Conservation (phyloP, 352 stramenopile genomes). For the Phytophthora chlamydospora region DNA sequence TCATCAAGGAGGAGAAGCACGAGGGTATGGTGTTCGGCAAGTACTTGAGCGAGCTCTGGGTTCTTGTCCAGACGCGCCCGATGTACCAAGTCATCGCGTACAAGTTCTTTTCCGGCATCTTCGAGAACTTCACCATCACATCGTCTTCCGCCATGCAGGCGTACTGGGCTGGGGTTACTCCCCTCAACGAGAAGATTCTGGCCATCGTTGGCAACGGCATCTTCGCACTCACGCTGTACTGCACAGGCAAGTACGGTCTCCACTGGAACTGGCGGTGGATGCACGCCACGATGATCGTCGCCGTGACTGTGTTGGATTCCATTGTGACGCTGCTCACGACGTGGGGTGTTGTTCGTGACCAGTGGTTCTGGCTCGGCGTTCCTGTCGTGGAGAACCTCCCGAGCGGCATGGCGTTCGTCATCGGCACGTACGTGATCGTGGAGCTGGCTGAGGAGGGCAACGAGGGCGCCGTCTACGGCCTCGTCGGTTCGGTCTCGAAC, state of each 20-base stretch:
- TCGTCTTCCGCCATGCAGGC: constrained; percentile 39
- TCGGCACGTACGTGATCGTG: constrained; percentile 49
- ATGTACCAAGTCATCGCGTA: constrained; percentile 62
- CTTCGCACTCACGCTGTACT: constrained; percentile 37
- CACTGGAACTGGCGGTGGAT: constrained; percentile 49
- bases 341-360: constrained; percentile 49
- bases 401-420: constrained; percentile 42
- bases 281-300: constrained; percentile 35
- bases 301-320: constrained; percentile 35
- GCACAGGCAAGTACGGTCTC: constrained; percentile 42
- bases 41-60: constrained; percentile 49
- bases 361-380: constrained; percentile 55
- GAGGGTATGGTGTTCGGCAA: constrained; percentile 35
- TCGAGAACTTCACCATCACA: constrained; percentile 44
- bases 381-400: constrained; percentile 42
- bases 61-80: constrained; percentile 39
- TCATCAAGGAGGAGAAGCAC: constrained; percentile 54
- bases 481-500: constrained; percentile 52
- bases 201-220: constrained; percentile 36
- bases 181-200: constrained; percentile 38
- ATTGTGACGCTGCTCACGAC: constrained; percentile 38
- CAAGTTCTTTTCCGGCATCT: constrained; percentile 51
- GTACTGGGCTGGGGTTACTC: constrained; percentile 43
- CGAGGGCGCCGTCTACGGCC: constrained; percentile 46
- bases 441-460: constrained; percentile 52